A percentile compares a stretch with the other conserved stretches of the same genome.
Evolutionary conservation across 176 grass and related monocot genomes (phyloP).

Genomic region (Typha latifolia): DNA sequence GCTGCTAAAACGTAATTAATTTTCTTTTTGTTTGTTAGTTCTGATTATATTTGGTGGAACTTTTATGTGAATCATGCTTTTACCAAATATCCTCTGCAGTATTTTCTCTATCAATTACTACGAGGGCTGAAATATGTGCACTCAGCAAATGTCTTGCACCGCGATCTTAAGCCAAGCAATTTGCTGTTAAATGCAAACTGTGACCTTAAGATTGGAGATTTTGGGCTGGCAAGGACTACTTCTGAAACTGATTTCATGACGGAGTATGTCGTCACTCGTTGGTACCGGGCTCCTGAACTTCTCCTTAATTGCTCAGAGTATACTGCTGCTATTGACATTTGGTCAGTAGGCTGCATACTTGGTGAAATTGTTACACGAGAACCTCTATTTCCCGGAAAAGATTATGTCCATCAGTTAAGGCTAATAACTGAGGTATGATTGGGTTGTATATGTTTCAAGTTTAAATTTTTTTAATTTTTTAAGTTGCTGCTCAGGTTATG

Average conservation of each 20-base stretch:
- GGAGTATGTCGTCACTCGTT: conserved; percentile 91
- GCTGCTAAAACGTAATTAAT: too few species aligned
- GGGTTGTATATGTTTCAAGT: neutral
- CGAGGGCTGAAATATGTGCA: conserved; percentile 95
- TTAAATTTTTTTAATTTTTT: too few species aligned
- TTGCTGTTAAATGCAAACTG: conserved; percentile 86
- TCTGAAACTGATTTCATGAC: conserved; percentile 98
- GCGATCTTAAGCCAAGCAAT: conserved; percentile 90
- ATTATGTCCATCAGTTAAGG: conserved; percentile 90
- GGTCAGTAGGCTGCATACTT: conserved; percentile 91
- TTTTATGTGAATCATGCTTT: too few species aligned
- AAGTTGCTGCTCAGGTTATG: too few species aligned
- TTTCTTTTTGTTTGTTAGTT: too few species aligned
- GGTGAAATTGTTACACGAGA: conserved; percentile 86
- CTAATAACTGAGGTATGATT: conserved; percentile 83
- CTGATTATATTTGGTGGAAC: too few species aligned
- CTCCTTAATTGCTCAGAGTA: conserved; percentile 98
- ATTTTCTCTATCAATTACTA: conserved; percentile 86
- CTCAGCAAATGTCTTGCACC: conserved; percentile 86
- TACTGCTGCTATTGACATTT: conserved; percentile 95
- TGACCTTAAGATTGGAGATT: conserved; percentile 90
- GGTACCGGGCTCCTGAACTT: conserved; percentile 88
- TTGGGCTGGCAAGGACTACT: conserved; percentile 90
- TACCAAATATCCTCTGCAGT: conserved; percentile 30
- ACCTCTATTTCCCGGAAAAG: conserved; percentile 90